Conservation (phyloP, 1,284 basidiomycete genomes). For the Gymnopus androsaceus region DNA sequence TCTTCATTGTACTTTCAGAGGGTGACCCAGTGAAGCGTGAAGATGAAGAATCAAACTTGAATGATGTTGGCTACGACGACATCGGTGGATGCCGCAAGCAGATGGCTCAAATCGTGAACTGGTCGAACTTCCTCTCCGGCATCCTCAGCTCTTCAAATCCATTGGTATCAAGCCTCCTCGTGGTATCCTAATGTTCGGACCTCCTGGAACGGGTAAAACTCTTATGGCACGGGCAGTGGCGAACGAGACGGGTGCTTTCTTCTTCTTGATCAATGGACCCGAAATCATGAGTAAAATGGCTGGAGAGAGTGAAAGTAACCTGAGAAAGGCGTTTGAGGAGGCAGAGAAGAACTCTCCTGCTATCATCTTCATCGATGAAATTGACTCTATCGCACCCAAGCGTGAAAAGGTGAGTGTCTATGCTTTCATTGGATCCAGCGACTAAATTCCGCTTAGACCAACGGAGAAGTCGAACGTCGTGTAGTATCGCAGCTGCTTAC, state of each 20-base stretch:
- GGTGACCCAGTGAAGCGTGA: slow-evolving; percentile 99
- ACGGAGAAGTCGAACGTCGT: slow-evolving; percentile 98
- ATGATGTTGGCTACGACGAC: slow-evolving; percentile 98
- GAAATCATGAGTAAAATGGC: slow-evolving; percentile 99
- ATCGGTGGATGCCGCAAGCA: slow-evolving; percentile 99
- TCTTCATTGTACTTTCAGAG: slow-evolving; percentile 50
- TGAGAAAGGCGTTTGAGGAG: slow-evolving; percentile 98
- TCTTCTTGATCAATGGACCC: slow-evolving; percentile 99
- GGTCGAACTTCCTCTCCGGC: slow-evolving; percentile 95
- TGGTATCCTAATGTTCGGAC: slow-evolving; percentile 95
- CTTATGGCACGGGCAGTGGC: slow-evolving; percentile 99
- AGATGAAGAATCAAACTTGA: slow-evolving; percentile 96
- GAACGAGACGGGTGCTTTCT: slow-evolving; percentile 99
- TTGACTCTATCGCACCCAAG: slow-evolving; percentile 99
- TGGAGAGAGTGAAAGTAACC: slow-evolving; percentile 95
- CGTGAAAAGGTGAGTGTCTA: slow-evolving; percentile 82
- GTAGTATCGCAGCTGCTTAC: slow-evolving; percentile 98
- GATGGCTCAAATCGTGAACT: slow-evolving; percentile 99
- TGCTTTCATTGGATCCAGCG: not conserved
- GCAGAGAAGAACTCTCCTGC: slow-evolving; percentile 99
- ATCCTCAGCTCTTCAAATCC: slow-evolving; percentile 99
- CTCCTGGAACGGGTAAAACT: slow-evolving; percentile 97
- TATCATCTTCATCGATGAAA: slow-evolving; percentile 99
- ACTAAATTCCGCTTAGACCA: slow-evolving; percentile 62
- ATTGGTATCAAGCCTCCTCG: slow-evolving; percentile 99